Percentiles rank a stretch among this genome's conserved stretches.
These are phyloP conservation scores for Phalaenopsis hybrid DNA, from an alignment of 116 monocot genomes.

Conservation along the genomic window DNA sequence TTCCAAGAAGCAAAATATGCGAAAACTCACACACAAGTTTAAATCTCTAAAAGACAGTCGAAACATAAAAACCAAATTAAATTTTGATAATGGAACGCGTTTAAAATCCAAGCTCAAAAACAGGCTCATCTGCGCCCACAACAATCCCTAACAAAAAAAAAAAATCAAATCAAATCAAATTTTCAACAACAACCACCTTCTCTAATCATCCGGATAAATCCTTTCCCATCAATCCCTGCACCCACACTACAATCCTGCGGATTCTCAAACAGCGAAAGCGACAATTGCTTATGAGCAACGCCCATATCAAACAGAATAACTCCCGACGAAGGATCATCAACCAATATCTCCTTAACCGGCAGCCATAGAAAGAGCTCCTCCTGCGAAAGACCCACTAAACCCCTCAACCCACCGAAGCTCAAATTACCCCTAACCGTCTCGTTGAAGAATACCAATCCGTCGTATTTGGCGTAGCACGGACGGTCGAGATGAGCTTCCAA, in stretches of 20 bases:
- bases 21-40: too few species aligned
- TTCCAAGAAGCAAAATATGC: too few species aligned
- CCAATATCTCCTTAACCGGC: constrained; percentile 61
- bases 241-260: constrained; percentile 45
- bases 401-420: constrained; percentile 65
- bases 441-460: constrained; percentile 57
- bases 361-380: constrained; percentile 96
- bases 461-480: constrained; percentile 68
- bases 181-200: background rate
- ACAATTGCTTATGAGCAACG: constrained; percentile 54
- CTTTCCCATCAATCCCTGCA: background rate
- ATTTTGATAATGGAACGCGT: too few species aligned
- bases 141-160: background rate
- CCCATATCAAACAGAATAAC: constrained; percentile 67
- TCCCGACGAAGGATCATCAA: constrained; percentile 41
- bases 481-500: constrained; percentile 49
- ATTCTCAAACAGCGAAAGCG: constrained; percentile 52
- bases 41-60: too few species aligned
- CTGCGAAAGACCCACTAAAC: constrained; percentile 60
- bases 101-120: background rate
- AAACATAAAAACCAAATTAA: too few species aligned
- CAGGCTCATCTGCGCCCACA: background rate
- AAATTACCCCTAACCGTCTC: constrained; percentile 56
- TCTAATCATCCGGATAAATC: background rate
- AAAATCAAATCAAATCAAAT: background rate